Evolutionary conservation across 495 filamentous ascomycete genomes (phyloP).

Genomic region (Neurospora sp.): DNA sequence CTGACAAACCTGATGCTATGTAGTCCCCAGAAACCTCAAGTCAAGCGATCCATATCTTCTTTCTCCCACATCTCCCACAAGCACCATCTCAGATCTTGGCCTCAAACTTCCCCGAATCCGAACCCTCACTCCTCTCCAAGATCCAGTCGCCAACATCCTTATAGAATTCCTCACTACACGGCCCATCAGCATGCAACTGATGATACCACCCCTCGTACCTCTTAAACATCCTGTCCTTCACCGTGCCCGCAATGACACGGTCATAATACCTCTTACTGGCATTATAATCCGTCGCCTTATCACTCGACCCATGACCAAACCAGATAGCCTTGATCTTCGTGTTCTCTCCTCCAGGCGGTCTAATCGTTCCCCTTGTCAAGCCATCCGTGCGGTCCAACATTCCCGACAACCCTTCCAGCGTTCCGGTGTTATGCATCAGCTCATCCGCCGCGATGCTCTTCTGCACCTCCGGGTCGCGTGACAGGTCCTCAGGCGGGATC

Average conservation of each 20-base stretch:
- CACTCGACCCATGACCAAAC: slow-evolving; percentile 57
- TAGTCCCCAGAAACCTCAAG: not conserved
- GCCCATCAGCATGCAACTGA: slow-evolving; percentile 63
- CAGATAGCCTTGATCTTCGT: slow-evolving; percentile 37
- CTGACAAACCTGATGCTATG: not conserved
- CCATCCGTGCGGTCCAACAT: slow-evolving; percentile 60
- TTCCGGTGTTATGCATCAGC: slow-evolving; percentile 70
- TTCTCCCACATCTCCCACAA: not conserved
- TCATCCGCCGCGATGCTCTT: slow-evolving; percentile 47
- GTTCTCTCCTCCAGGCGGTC: slow-evolving; percentile 19
- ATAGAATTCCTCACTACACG: slow-evolving; percentile 49
- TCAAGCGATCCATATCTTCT: not conserved
- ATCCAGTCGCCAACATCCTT: slow-evolving; percentile 71
- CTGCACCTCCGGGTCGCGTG: slow-evolving; percentile 50
- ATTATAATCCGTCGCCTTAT: slow-evolving; percentile 53
- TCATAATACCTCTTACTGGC: slow-evolving; percentile 52
- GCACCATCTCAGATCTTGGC: not conserved
- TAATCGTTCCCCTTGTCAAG: slow-evolving; percentile 33
- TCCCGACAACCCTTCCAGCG: slow-evolving; percentile 60
- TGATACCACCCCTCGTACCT: slow-evolving; percentile 72
- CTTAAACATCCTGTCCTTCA: slow-evolving; percentile 59
- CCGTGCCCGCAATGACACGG: slow-evolving; percentile 26
- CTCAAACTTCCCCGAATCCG: not conserved
- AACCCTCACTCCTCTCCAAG: slow-evolving; percentile 32
- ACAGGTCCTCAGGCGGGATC: slow-evolving; percentile 48